Percentiles rank a stretch among this genome's conserved stretches.
Evolutionary conservation across 1,284 basidiomycete species (phyloP).

Genomic region (Taiwanofungus camphoratus): DNA sequence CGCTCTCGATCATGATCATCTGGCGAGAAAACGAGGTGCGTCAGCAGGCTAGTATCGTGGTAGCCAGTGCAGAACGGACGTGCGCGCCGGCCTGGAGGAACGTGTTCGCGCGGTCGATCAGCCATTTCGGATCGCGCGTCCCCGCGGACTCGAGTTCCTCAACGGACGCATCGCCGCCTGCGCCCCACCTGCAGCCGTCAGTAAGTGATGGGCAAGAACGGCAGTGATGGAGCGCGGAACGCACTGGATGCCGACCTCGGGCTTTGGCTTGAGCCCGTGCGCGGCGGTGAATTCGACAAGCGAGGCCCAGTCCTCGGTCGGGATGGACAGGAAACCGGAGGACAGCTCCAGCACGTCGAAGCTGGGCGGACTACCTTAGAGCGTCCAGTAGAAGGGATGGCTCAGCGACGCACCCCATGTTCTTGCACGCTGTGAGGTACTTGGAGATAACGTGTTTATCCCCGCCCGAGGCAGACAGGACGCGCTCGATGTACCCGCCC

Average conservation of each 20-base stretch:
- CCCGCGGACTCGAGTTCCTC: constrained; percentile 37
- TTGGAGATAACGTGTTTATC: constrained; percentile 31
- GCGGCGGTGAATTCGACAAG: constrained; percentile 37
- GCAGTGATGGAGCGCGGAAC: not conserved
- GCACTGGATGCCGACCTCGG: constrained; percentile 37
- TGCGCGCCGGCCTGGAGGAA: constrained; percentile 39
- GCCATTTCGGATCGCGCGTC: constrained; percentile 38
- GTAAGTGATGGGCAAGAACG: not conserved
- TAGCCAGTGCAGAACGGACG: constrained; percentile 2
- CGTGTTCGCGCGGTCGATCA: constrained; percentile 37
- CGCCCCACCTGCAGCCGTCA: constrained; percentile 34
- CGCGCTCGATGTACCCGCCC: constrained; percentile 39
- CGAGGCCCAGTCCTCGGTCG: constrained; percentile 37
- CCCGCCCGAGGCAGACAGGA: constrained; percentile 34
- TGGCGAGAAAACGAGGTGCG: constrained; percentile 11
- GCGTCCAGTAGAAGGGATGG: not conserved
- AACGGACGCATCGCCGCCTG: constrained; percentile 35
- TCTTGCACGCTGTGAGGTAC: constrained; percentile 36
- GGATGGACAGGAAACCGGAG: constrained; percentile 42
- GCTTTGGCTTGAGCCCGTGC: constrained; percentile 40
- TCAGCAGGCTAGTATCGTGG: not conserved
- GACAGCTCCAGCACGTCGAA: constrained; percentile 42
- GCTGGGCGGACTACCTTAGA: constrained; percentile 14
- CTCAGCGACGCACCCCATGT: constrained; percentile 27
- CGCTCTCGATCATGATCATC: constrained; percentile 45